These are phyloP conservation scores for Boeremia exigua DNA, from an alignment of 2,329 filamentous ascomycete genomes.

Conservation along the genomic window DNA sequence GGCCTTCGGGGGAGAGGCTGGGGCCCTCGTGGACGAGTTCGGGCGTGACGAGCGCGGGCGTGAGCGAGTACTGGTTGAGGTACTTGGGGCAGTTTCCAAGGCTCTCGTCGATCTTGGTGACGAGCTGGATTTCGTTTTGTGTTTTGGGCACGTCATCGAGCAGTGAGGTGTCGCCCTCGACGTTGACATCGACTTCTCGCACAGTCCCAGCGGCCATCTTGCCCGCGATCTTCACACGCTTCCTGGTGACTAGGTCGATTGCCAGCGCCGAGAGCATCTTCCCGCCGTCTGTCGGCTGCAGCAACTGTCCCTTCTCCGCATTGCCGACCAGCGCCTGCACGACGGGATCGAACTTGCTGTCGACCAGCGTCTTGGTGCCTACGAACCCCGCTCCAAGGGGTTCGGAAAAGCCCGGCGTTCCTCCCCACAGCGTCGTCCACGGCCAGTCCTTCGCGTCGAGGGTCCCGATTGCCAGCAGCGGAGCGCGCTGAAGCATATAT, in stretches of 20 bases:
- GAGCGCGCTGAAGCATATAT: slow-evolving; percentile 65
- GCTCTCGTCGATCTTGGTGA: slow-evolving; percentile 72
- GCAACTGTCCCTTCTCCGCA: neutral
- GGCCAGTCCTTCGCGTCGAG: slow-evolving; percentile 69
- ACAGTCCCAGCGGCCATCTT: slow-evolving; percentile 70
- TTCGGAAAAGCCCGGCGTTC: slow-evolving; percentile 70
- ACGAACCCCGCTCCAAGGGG: slow-evolving; percentile 68
- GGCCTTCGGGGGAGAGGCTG: slow-evolving; percentile 60
- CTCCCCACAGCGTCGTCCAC: slow-evolving; percentile 83
- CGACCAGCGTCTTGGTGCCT: slow-evolving; percentile 67
- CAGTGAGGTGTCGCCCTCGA: slow-evolving; percentile 27
- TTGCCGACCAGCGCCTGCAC: slow-evolving; percentile 59
- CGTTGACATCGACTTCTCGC: slow-evolving; percentile 41
- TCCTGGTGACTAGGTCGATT: slow-evolving; percentile 70
- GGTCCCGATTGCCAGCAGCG: slow-evolving; percentile 75
- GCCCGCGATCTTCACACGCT: slow-evolving; percentile 76
- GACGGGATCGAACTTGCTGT: slow-evolving; percentile 72
- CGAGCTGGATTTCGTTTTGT: slow-evolving; percentile 61
- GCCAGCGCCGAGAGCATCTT: slow-evolving; percentile 68
- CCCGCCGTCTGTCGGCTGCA: slow-evolving; percentile 18
- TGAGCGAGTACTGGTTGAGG: slow-evolving; percentile 74
- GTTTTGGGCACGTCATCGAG: slow-evolving; percentile 7
- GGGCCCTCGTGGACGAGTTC: slow-evolving; percentile 56
- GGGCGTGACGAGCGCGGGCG: slow-evolving; percentile 61
- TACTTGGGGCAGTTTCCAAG: slow-evolving; percentile 89